Base-by-base conservation (phyloP, 371 early-diverging fungal species). In the Syncephalis plumigaleata region DNA sequence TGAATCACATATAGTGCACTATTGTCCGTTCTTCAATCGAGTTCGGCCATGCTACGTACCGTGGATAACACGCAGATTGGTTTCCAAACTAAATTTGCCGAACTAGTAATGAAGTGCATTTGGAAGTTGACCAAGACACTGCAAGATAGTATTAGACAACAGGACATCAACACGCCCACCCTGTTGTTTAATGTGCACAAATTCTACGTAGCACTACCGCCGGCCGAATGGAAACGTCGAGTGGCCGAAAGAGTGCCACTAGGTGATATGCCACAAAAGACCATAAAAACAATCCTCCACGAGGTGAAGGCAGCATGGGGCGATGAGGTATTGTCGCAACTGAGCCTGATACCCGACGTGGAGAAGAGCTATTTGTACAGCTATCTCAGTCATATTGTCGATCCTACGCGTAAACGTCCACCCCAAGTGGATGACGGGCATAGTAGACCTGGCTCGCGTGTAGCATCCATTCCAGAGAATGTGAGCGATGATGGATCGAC, bases 71-170 rank as follows among this genome's bases (percentile, higher is more conserved):
- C 71, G 1, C 58, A 62, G 36, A 26, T 64, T 47, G 59, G 73
- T 11, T 56, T 68, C 40, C 73, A 84, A 48, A 60, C 75, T 23
- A 82, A 83, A 53, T 83, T 77, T 54, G 80, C 81, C 13, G 91
- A 92, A 56, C 57, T 91, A 25, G 79, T 84, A n/a, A 88, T 92
- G 87, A 91, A 91, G 60, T 95, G 95, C 48, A 51, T 94, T 43
- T 95, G 95, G 95, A 91, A 92, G 51, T 55, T 90, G 47, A 84
- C 91, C 20, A 92, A 91, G 61, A 64, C 77, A 9, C 69, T 94
- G 43, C 75, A 81, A 39, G 67, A 75, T 17, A 73, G 76, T 27
- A 51, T 91, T 4, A 57, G 64, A 0, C 56, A 55, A 1, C 64
- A 64, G 37, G 63, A 63, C 24, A 52, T 77, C 26, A 68, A 63